phyloP scores from a whole-genome alignment of 2,329 filamentous ascomycete genomes.

The Chaetomium strumarium region DNA sequence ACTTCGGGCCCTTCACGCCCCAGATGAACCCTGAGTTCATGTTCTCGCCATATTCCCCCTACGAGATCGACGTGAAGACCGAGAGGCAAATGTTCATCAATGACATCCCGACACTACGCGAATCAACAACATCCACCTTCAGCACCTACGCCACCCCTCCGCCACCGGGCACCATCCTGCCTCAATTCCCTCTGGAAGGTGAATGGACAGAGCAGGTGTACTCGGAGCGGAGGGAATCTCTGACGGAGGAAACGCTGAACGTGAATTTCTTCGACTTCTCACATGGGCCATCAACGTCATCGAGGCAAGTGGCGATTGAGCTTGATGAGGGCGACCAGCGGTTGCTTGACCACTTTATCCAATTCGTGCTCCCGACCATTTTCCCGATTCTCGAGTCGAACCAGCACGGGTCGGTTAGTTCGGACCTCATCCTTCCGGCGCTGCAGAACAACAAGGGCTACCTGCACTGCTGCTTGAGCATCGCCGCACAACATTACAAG shows the following conservation, averaged over 20 bases:
- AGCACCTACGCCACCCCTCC: conserved; percentile 83
- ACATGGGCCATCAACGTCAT: conserved; percentile 57
- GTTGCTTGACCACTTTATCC: conserved; percentile 84
- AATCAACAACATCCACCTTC: conserved; percentile 87
- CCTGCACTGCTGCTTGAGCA: conserved; percentile 90
- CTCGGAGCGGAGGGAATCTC: conserved; percentile 61
- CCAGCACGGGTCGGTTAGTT: conserved; percentile 74
- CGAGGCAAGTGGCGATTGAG: conserved; percentile 67
- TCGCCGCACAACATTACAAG: conserved; percentile 88
- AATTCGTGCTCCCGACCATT: conserved; percentile 78
- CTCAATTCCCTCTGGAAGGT: conserved; percentile 53
- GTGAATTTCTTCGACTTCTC: conserved; percentile 80
- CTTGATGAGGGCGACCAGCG: conserved; percentile 84
- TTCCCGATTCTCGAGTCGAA: conserved; percentile 91
- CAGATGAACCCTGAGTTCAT: conserved; percentile 59
- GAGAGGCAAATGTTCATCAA: conserved; percentile 92
- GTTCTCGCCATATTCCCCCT: conserved; percentile 62
- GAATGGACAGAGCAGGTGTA: conserved; percentile 70
- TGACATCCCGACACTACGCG: conserved; percentile 75
- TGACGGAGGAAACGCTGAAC: conserved; percentile 60
- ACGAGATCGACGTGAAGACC: conserved; percentile 93
- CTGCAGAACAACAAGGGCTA: conserved; percentile 90
- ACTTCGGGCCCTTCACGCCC: conserved; percentile 56
- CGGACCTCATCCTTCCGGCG: conserved; percentile 79
- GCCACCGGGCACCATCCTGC: conserved; percentile 60